Evolutionary conservation across 2,329 filamentous ascomycete species (phyloP), one percentile per base, ranked within the genome.

Genomic region (Dryadomyces sulphureus): DNA sequence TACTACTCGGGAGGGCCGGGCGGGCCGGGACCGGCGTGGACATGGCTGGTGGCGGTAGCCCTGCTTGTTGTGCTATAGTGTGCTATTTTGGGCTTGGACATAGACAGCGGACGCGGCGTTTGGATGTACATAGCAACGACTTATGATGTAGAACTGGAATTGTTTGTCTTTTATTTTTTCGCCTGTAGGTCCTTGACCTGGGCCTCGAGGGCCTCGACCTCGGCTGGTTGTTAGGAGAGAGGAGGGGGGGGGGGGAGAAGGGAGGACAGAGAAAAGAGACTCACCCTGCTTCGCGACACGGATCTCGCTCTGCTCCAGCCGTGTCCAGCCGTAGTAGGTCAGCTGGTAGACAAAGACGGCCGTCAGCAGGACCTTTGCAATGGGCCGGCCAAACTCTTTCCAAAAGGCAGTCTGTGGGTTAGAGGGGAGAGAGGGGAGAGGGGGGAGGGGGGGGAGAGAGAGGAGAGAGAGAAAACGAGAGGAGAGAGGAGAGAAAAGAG

Each of bases 321-420:
- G 84, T 34, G 75, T 59, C 85, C 85, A 92, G 14, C 65, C 65
- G 66, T 76, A 86, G 63, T 89, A 90, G 14, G 73, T 62, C n/a
- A 84, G 55, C 62, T 92, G 85, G 60, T 90, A 92, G 2, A 80
- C 82, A 57, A 86, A 79, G 46, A 88, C 73, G 45, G 85, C 83
- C 57, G 83, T 72, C 34, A 90, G 69, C 53, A 86, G 75, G 45
- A 79, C 78, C 64, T 88, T 90, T 45, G 76, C 72, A 40, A 90
- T 68, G 3, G 85, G 84, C 2, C 81, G 72, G 35, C 79, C 77
- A 57, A 87, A 88, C 14, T 76, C 77, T 57, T 77, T 80, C 68
- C 87, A 90, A 65, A 89, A 89, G 41, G 48, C 41, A 12, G 49
- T 41, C 52, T 54, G 19, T 5, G n/a, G 17, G 7, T n/a, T 1